Evolutionary conservation across 306 rosid species (phyloP).

Genomic region (Trichosanthes truncata): DNA sequence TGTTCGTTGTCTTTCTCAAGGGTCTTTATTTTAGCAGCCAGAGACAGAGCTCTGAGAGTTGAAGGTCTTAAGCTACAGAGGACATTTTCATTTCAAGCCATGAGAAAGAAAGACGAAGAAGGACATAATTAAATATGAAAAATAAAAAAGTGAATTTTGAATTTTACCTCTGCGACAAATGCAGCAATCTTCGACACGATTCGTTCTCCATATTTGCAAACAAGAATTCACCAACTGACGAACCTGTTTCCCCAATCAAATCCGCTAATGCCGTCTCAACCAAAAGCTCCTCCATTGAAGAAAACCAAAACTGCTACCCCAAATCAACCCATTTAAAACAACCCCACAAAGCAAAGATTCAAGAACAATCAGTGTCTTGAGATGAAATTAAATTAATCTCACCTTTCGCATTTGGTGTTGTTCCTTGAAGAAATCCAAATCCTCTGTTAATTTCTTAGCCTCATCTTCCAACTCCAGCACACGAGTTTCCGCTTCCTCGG

Average conservation of each 20-base stretch:
- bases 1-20: constrained; percentile 63
- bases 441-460: constrained; percentile 28
- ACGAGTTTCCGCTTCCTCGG: constrained; percentile 49
- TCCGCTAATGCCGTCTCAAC: constrained; percentile 50
- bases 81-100: not conserved
- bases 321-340: not conserved
- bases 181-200: constrained; percentile 45
- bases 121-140: too few species aligned
- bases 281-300: constrained; percentile 37
- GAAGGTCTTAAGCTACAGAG: constrained; percentile 48
- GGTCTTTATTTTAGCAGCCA: constrained; percentile 43
- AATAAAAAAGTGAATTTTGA: not conserved
- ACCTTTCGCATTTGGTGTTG: constrained; percentile 27
- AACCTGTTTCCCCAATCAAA: constrained; percentile 24
- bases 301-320: constrained; percentile 41
- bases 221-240: constrained; percentile 35
- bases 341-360: too few species aligned
- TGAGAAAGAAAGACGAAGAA: too few species aligned
- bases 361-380: too few species aligned
- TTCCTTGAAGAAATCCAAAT: constrained; percentile 29
- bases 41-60: constrained; percentile 36
- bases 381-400: too few species aligned
- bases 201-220: constrained; percentile 37
- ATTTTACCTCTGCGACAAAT: constrained; percentile 63
- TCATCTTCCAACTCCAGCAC: constrained; percentile 44